A percentile compares a stretch with the other conserved stretches of the same genome.
These are phyloP conservation scores for Malassezia pachydermatis DNA, from an alignment of 1,284 basidiomycete species.

Conservation along the genomic window DNA sequence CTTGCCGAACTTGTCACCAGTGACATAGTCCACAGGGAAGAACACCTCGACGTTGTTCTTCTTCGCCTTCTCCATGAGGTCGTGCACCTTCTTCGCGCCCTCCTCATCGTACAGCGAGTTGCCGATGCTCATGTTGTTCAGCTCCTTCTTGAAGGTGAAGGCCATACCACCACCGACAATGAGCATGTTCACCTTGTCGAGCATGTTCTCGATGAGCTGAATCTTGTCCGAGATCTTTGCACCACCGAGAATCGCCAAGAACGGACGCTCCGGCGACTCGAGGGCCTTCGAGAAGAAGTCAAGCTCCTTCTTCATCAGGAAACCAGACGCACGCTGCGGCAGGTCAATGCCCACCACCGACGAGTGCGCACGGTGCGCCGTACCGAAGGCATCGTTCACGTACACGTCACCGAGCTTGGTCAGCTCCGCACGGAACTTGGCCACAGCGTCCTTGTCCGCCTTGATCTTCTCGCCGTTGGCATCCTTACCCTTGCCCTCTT, in stretches of 20 bases:
- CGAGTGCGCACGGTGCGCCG: slow-evolving; percentile 94
- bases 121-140: slow-evolving; percentile 73
- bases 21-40: slow-evolving; percentile 90
- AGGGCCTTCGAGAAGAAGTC: slow-evolving; percentile 97
- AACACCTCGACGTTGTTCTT: slow-evolving; percentile 86
- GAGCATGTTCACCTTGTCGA: slow-evolving; percentile 93
- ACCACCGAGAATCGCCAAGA: slow-evolving; percentile 95
- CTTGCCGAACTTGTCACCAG: slow-evolving; percentile 88
- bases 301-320: slow-evolving; percentile 97
- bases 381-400: slow-evolving; percentile 97
- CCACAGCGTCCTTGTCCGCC: slow-evolving; percentile 71
- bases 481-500: slow-evolving; percentile 89
- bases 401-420: slow-evolving; percentile 92
- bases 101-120: slow-evolving; percentile 85
- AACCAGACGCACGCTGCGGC: slow-evolving; percentile 83
- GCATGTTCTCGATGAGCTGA: slow-evolving; percentile 95
- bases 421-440: slow-evolving; percentile 73
- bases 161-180: slow-evolving; percentile 99
- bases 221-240: slow-evolving; percentile 99
- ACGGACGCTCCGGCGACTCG: slow-evolving; percentile 84
- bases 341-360: slow-evolving; percentile 96
- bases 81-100: slow-evolving; percentile 76
- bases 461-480: slow-evolving; percentile 85
- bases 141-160: slow-evolving; percentile 96
- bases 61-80: slow-evolving; percentile 83